Evolutionary conservation across 2,329 filamentous ascomycete genomes (phyloP), one percentile per base, ranked within the genome.

Genomic region (Fusarium sp.): DNA sequence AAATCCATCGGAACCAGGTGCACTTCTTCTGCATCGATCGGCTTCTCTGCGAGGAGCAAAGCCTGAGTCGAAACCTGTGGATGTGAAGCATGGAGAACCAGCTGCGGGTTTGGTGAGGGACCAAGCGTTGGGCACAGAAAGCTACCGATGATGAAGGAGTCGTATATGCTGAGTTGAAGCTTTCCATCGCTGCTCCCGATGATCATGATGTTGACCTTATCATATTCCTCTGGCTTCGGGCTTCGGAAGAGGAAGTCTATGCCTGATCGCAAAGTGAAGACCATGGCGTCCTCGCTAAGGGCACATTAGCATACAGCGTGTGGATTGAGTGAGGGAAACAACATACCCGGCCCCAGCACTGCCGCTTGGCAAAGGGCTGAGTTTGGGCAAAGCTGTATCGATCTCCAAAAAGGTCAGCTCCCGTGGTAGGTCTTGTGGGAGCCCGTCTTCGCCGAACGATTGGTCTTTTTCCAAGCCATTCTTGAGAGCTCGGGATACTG

Each of bases 161-260:
- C 93, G 81, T 96, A 96, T 57, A 97, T 94, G 76, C 92, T 94
- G 20, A 97, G 86, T 79, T 96, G 92, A 14, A 97, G 86, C 20
- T 86, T 88, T 10, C 93, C 93, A 72, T 94, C 89, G 65, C 89
- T 88, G 5, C 92, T 93, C 6, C 93, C 94, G 3, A 94, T 89
- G 6, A 96, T 85, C 84, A 97, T 91, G 74, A 96, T 90, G 81
- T 96, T 93, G 50, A 97, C 92, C n/a, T 91, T 88, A 73, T 95
- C 91, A 72, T 92, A 91, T 60, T 94, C 90, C 62, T 90, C 89
- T 39, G 90, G 87, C 68, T 90, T 88, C 35, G 88, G 86, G 1
- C 88, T 85, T 64, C 90, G 90, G 75, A 94, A 94, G 29, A 94
- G 87, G 39, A 92, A 91, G 73, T 94, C 92, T 29, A 94, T 87